phyloP scores from a whole-genome alignment of 805 yeast genomes.

The Candida multigemmis region DNA sequence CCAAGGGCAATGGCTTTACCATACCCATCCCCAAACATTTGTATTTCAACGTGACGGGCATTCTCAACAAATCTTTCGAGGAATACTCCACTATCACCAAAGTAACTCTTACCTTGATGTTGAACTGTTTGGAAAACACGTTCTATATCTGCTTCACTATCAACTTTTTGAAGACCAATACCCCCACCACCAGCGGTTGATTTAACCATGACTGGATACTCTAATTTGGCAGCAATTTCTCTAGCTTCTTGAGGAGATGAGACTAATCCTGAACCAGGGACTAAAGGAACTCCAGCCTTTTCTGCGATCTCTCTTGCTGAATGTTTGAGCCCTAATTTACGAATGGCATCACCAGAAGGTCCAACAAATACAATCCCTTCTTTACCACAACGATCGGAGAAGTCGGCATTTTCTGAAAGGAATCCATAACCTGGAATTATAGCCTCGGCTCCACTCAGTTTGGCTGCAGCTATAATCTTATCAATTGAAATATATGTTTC shows the following conservation, averaged over 20 bases:
- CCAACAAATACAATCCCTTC: conserved; percentile 92
- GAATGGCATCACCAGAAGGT: conserved; percentile 90
- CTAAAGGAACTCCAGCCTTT: conserved; percentile 88
- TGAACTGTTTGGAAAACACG: conserved; percentile 83
- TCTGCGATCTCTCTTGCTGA: conserved; percentile 93
- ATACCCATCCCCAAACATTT: conserved; percentile 91
- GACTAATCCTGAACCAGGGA: conserved; percentile 92
- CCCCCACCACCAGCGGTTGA: conserved; percentile 99
- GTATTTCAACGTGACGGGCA: conserved; percentile 94
- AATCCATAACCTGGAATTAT: conserved; percentile 97
- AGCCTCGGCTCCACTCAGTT: conserved; percentile 80
- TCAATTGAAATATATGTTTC: conserved; percentile 85
- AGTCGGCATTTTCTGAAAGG: conserved; percentile 92
- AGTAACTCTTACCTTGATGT: conserved; percentile 88
- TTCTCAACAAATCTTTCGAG: conserved; percentile 90
- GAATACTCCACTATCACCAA: conserved; percentile 94
- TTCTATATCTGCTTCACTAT: conserved; percentile 69
- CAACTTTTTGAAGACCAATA: conserved; percentile 92
- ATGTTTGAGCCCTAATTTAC: conserved; percentile 88
- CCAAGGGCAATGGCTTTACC: conserved; percentile 93
- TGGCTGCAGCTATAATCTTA: conserved; percentile 80
- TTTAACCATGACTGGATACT: conserved; percentile 91
- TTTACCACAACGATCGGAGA: conserved; percentile 74
- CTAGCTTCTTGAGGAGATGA: conserved; percentile 65
- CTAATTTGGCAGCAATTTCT: conserved; percentile 61